Evolutionary conservation across 2,329 filamentous ascomycete genomes (phyloP), one percentile per base, ranked within the genome.

Genomic region (Fusarium decemcellulare): DNA sequence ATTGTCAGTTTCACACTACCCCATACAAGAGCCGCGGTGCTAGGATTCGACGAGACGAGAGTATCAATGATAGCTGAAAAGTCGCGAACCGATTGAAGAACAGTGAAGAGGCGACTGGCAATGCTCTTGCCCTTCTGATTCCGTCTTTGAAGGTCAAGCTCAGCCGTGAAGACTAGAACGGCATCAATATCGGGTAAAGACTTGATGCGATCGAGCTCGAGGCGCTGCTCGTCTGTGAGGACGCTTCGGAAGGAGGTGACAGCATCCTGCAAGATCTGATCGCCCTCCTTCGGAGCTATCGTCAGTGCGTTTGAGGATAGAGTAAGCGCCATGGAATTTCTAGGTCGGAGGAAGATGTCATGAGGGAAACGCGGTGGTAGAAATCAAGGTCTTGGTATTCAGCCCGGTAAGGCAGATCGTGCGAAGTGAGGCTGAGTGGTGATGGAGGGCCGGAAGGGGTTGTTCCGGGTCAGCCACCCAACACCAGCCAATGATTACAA

Each of bases 21-120:
- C 83, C 81, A 85, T 18, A 84, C 75, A 2, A 83, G 69, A 5
- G 79, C 80, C 8, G 82, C 78, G 27, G 82, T 78, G 23, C 74
- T 68, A 1, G 77, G 77, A 56, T 81, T 65, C 0, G 80, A 77
- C 2, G 79, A 80, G 27, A 80, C 76, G n/a, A 79, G 79, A 1
- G 77, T 81, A 16, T 79, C 77, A 3, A 82, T 57, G 14, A 82
- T 56, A 15, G 70, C 47, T 7, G 78, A 79, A 56, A 83, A 84
- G 2, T 77, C 72, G 15, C 79, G 78, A 6, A 82, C 72, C 8
- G 78, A 81, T 12, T 76, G 65, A 11, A 85, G 71, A 12, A 83
- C 67, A 0, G 73, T 65, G 37, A 61, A 48, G 0, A 82, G 52
- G 3, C 79, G 72, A 18, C 72, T 78, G 6, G 74, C 77, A 9